Conservation (phyloP, 1,284 basidiomycete genomes). For the Exsudoporus floridanus region DNA sequence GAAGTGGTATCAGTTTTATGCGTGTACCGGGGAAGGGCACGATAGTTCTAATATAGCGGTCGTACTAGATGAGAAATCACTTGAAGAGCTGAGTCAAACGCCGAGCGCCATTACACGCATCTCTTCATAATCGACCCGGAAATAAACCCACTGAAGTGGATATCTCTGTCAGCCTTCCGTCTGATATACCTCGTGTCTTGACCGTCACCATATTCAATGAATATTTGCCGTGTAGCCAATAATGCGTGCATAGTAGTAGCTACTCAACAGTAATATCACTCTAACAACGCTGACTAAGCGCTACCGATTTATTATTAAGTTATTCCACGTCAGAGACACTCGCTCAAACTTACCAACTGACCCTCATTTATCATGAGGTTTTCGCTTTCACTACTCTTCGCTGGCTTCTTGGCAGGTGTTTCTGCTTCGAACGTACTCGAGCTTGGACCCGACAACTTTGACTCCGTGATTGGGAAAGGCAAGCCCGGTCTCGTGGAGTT, state of each 20-base stretch:
- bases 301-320: neutral
- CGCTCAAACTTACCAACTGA: neutral
- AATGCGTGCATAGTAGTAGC: too few relatives aligned
- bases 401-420: constrained; percentile 56
- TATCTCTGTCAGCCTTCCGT: neutral
- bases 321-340: constrained; percentile 31
- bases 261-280: neutral
- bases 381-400: constrained; percentile 54
- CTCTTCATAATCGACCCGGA: neutral
- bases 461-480: constrained; percentile 70
- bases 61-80: constrained; percentile 29
- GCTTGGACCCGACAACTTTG: constrained; percentile 75
- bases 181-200: neutral
- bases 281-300: constrained; percentile 29
- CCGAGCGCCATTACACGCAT: neutral
- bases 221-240: too few relatives aligned
- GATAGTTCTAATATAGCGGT: constrained; percentile 11
- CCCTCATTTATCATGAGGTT: constrained; percentile 55
- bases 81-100: constrained; percentile 15
- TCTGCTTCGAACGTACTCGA: constrained; percentile 82
- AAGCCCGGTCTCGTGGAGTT: constrained; percentile 88
- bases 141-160: neutral
- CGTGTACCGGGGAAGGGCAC: neutral
- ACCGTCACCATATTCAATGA: neutral
- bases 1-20: constrained; percentile 1